phyloP scores from a whole-genome alignment of 495 filamentous ascomycete species.

The Daldinia vernicosa region DNA sequence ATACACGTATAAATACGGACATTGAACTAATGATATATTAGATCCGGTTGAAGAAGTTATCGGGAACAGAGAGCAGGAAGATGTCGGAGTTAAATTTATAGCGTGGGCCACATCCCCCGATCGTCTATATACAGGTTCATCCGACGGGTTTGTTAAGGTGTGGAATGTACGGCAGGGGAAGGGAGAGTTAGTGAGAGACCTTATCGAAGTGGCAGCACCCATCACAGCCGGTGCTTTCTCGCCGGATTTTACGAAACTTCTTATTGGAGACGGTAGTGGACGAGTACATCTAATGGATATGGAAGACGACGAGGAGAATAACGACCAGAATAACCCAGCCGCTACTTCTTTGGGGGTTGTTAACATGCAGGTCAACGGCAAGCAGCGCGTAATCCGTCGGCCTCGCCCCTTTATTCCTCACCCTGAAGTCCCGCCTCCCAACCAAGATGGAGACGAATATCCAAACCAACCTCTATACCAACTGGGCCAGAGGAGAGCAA shows the following conservation, averaged over 20 bases:
- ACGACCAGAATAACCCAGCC: neutral
- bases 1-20: neutral
- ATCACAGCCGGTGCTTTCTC: slow-evolving; percentile 76
- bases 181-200: slow-evolving; percentile 70
- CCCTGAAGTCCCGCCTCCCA: slow-evolving; percentile 52
- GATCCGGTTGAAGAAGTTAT: slow-evolving; percentile 69
- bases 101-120: slow-evolving; percentile 77
- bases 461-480: slow-evolving; percentile 11
- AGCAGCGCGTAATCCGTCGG: slow-evolving; percentile 44
- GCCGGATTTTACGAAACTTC: slow-evolving; percentile 71
- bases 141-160: slow-evolving; percentile 84
- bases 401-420: slow-evolving; percentile 57
- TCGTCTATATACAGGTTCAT: slow-evolving; percentile 87
- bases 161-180: slow-evolving; percentile 75
- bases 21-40: slow-evolving; percentile 29
- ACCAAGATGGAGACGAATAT: slow-evolving; percentile 26
- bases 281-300: slow-evolving; percentile 72
- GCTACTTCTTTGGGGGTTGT: slow-evolving; percentile 28
- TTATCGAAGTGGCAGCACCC: slow-evolving; percentile 58
- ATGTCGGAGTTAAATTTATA: slow-evolving; percentile 83
- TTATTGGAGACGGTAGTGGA: slow-evolving; percentile 80
- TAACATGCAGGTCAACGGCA: slow-evolving; percentile 33
- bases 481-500: slow-evolving; percentile 35
- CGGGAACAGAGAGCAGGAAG: slow-evolving; percentile 69
- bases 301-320: slow-evolving; percentile 49